Evolutionary conservation across 306 rosid species (phyloP).

Genomic region (Castanopsis chinensis): DNA sequence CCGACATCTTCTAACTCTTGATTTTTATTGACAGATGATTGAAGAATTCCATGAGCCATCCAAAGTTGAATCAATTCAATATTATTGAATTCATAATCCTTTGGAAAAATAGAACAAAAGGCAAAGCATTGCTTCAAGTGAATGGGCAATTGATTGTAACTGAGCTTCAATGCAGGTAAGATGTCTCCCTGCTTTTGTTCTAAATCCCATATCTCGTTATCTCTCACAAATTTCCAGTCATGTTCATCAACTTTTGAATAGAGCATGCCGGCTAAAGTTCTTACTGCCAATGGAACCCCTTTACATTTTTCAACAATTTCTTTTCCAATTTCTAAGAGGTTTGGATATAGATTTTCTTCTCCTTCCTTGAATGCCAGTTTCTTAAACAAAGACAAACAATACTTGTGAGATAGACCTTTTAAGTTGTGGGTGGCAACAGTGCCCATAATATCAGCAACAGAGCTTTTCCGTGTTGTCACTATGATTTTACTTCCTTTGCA

Average conservation of each 20-base stretch:
- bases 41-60: background rate
- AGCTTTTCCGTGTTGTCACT: background rate
- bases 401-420: background rate
- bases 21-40: too few relatives aligned
- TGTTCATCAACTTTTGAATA: background rate
- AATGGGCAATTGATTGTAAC: conserved; percentile 24
- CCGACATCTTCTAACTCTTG: too few relatives aligned
- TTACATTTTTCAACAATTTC: conserved; percentile 16
- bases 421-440: background rate
- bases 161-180: conserved; percentile 18
- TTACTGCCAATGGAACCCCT: conserved; percentile 20
- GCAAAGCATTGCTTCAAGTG: conserved; percentile 23
- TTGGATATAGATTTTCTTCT: background rate
- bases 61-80: background rate
- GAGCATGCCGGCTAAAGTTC: background rate
- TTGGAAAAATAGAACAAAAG: conserved; percentile 3
- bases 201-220: conserved; percentile 23
- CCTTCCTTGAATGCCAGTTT: conserved; percentile 18
- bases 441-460: background rate
- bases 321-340: background rate
- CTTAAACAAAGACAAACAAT: conserved; percentile 4
- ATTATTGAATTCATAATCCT: background rate
- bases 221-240: background rate
- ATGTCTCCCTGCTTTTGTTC: background rate
- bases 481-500: background rate